Base-by-base conservation (phyloP, 2,329 filamentous ascomycete genomes). In the Mollisiaceae sp. region DNA sequence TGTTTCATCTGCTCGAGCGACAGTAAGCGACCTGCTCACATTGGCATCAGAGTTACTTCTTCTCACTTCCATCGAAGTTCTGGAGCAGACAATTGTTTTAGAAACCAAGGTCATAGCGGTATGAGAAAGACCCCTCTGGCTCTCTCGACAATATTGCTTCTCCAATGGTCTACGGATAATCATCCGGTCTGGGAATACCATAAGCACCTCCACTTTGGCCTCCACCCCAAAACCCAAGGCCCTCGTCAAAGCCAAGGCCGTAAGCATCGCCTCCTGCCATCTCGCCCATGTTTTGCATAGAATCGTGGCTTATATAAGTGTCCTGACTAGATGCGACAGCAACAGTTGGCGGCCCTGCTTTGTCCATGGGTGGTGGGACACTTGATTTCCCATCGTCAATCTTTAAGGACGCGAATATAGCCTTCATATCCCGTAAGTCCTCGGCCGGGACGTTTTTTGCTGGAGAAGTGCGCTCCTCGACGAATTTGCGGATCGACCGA, bases 401-500 rank as follows among this genome's bases (percentile, higher is more conserved):
- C 61, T 85, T 82, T 77, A 90, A 79, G 62, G 83, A 88, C 56
- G 85, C 83, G 71, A 93, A 94, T 27, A 96, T 83, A 39, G 90
- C 87, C 69, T 88, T 89, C 78, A 95, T 88, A 72, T 94, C 90
- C 55, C 88, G 86, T 22, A 95, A 78, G 70, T 89, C 90, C 73
- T 92, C 88, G 8, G 82, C 81, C 66, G 86, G 83, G 1, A 83
- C 79, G 20, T 84, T 82, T n/a, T 82, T 81, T 0, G 85, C 86
- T 22, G 82, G 86, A 8, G 85, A 81, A 66, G 87, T 91, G 57
- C 92, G 86, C 69, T 95, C 92, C 71, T 92, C 89, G 35, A 93
- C 92, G 78, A 97, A 94, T 50, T 87, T 85, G 22, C 94, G 90
- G 67, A 97, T 89, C 62, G 86, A 90, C 60, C 89, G 89, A 62